Evolutionary conservation across 768 basidiomycete genomes (phyloP), one percentile per base, ranked within the genome.

Genomic region (Naganishia onofrii): DNA sequence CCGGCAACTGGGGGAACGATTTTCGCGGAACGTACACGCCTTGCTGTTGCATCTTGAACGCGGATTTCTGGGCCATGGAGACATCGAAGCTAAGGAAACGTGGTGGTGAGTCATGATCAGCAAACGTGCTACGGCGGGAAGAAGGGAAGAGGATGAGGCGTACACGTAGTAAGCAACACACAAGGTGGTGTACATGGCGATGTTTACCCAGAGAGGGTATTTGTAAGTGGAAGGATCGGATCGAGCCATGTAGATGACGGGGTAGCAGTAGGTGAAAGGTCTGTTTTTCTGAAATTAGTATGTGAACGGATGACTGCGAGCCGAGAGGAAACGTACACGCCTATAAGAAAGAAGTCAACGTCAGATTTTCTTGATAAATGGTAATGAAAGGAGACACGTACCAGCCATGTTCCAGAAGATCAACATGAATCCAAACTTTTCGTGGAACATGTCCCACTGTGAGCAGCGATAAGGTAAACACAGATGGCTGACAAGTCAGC

Each of bases 381-480:
- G 12, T 0, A 28, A 15, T 21, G 46, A 23, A 15, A 15, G 4
- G 13, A 77, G 77, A 74, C 60, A 81, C 79, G 79, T 76, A 56
- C 80, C 80, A 23, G 79, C 80, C 77, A 79, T 76, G 70, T 80
- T 79, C 94, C 94, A 96, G 84, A 97, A 97, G 78, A 96, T 96
- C 73, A 97, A 89, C 87, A 97, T 89, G 85, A 94, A 97, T 34
- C 94, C 84, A 72, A 82, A 90, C 86, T 99, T 99, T 79, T 99
- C 95, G 76, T 95, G 92, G 84, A 89, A 96, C 92, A 99, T 99
- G 76, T 97, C 96, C 95, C 96, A 98, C 81, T 95, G 92, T 7
- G 92, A 92, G 72, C 94, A 93, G 76, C 91, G 93, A 77, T 19
- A 12, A 12, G 28, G 44, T 34, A 19, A 44, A 15, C 28, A 36